Percentiles rank a stretch among this genome's conserved stretches.
Conservation (phyloP, 2,329 filamentous ascomycete genomes). For the Verticillium nonalfalfae region DNA sequence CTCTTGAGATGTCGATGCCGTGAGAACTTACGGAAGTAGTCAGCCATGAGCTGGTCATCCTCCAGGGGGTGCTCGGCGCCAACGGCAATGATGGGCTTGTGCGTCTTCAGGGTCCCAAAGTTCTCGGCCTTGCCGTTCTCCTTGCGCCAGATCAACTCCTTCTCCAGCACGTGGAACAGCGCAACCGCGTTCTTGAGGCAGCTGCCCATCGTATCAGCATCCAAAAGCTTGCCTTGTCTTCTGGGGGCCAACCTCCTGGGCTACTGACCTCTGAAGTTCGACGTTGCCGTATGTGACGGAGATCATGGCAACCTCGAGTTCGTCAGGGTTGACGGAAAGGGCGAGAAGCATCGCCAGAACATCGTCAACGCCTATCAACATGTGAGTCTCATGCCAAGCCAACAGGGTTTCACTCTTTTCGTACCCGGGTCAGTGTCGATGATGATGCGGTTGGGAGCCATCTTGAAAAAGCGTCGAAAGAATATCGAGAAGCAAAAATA, state of each 20-base stretch:
- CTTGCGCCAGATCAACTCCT: conserved; percentile 79
- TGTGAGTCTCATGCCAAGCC: background rate
- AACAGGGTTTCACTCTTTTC: conserved; percentile 5
- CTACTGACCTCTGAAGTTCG: conserved; percentile 65
- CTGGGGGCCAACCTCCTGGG: background rate
- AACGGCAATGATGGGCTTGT: conserved; percentile 78
- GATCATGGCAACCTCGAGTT: conserved; percentile 78
- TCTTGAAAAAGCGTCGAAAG: conserved; percentile 19
- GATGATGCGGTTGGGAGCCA: conserved; percentile 73
- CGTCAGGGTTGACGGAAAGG: conserved; percentile 72
- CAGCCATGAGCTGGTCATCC: conserved; percentile 71
- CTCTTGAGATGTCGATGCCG: background rate
- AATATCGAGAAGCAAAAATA: conserved; percentile 3
- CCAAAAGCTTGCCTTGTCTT: too few relatives aligned
- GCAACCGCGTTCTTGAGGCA: conserved; percentile 85
- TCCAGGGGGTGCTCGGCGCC: conserved; percentile 82
- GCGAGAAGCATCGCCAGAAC: conserved; percentile 82
- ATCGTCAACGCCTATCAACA: conserved; percentile 71
- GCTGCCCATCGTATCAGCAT: conserved; percentile 30
- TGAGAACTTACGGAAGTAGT: conserved; percentile 72
- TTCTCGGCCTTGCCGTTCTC: conserved; percentile 59
- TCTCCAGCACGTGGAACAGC: conserved; percentile 86
- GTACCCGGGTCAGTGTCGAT: conserved; percentile 91
- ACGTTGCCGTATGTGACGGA: conserved; percentile 95
- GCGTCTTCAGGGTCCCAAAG: conserved; percentile 65